phyloP scores from a whole-genome alignment of 768 basidiomycete species.

The Hypholoma fasciculare region DNA sequence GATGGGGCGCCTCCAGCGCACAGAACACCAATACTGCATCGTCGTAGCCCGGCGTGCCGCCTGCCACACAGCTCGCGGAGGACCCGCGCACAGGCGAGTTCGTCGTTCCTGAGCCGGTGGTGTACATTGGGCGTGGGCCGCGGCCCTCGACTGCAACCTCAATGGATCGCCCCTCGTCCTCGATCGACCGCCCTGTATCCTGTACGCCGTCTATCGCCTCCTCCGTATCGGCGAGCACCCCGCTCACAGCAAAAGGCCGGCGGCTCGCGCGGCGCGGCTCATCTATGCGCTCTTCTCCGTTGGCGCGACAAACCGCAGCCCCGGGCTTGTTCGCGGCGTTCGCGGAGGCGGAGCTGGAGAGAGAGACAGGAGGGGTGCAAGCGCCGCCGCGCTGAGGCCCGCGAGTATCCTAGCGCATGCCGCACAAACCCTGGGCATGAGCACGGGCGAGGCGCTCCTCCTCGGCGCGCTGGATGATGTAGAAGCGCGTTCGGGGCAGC shows the following conservation, averaged over 20 bases:
- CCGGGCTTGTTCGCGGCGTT: not conserved
- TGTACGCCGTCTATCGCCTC: not conserved
- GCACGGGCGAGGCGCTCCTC: constrained; percentile 29
- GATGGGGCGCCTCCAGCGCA: constrained; percentile 10
- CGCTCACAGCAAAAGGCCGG: constrained; percentile 2
- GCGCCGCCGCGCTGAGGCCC: not conserved
- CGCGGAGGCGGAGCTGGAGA: not conserved
- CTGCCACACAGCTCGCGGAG: constrained; percentile 33
- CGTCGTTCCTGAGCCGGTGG: constrained; percentile 19
- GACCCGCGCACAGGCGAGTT: constrained; percentile 31
- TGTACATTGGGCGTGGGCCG: not conserved
- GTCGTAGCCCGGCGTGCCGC: not conserved
- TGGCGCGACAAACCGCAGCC: not conserved
- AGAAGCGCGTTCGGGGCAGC: constrained; percentile 3
- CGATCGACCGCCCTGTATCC: not conserved
- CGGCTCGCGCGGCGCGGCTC: constrained; percentile 10
- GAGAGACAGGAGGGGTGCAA: not conserved
- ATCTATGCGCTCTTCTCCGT: not conserved
- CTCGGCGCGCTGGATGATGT: constrained; percentile 21
- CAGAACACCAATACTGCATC: not conserved
- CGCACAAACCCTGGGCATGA: not conserved
- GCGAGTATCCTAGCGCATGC: no score
- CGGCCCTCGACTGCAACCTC: not conserved
- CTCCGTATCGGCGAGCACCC: not conserved
- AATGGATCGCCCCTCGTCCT: no score